A percentile compares a stretch with the other conserved stretches of the same genome.
These are phyloP conservation scores for Euphorbia schlechtendalii DNA, from an alignment of 441 rosid species.

Conservation along the genomic window DNA sequence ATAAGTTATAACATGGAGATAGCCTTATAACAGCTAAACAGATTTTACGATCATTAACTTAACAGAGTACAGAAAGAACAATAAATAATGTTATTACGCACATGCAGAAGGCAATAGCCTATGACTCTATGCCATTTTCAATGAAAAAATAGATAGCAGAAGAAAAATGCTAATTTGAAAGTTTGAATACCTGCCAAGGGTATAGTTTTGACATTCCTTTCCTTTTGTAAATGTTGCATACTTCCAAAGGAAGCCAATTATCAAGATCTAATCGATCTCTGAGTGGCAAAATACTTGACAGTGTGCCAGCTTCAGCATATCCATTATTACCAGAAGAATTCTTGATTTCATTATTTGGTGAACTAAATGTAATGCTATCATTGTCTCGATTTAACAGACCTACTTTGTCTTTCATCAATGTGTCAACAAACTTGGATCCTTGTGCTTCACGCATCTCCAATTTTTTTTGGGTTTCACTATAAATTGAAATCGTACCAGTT, in stretches of 20 bases:
- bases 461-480: conserved; percentile 22
- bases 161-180: conserved; percentile 11
- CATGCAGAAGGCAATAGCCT: neutral
- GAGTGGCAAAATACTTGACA: conserved; percentile 48
- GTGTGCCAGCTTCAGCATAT: conserved; percentile 54
- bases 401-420: conserved; percentile 24
- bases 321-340: conserved; percentile 29
- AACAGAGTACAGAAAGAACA: neutral
- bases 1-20: neutral
- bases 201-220: conserved; percentile 80
- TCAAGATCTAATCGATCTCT: conserved; percentile 49
- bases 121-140: neutral
- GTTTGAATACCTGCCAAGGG: conserved; percentile 80
- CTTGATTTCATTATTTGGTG: conserved; percentile 31
- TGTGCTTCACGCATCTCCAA: conserved; percentile 30
- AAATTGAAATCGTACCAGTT: conserved; percentile 22
- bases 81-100: neutral
- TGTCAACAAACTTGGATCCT: conserved; percentile 20
- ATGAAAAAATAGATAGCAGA: conserved; percentile 13
- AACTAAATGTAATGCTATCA: conserved; percentile 24
- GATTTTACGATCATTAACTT: neutral
- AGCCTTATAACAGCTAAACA: neutral
- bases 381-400: conserved; percentile 28
- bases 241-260: conserved; percentile 85
- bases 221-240: conserved; percentile 66